Base-by-base conservation (phyloP, 139 green algal species). In the Zygnema cylindricum region DNA sequence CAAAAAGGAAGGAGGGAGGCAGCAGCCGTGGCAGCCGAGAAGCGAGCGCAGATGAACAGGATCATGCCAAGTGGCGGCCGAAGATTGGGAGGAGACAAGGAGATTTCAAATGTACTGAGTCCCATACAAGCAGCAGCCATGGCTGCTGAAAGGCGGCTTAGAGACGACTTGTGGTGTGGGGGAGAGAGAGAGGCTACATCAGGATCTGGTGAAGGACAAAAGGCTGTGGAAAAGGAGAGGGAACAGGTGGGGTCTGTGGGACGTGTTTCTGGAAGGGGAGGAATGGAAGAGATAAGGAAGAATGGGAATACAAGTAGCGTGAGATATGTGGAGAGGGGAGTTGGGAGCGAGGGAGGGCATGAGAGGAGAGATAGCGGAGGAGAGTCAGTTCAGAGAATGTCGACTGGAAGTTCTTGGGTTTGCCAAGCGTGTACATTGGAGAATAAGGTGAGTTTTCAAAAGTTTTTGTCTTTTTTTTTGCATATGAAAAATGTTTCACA, bases 111-210 rank as follows among this genome's bases (percentile, higher is more conserved):
- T 35, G 30, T 35, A 77, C 69, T 95, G 43, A 91, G 91, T n/a
- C 93, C 93, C 41, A 92, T 85, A n/a, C 88, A 94, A 88, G 93
- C 93, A 30, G 93, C 93, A 32, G 93, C 93, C 55, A 77, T 73
- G 81, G 93, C 93, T 69, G 93, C 93, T 54, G 93, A 95, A 54
- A 82, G 93, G 32, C 85, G 93, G 25, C 77, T 89, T 25, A 32
- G 71, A 21, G 93, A 94, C 75, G 92, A 95, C 76, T 0, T 91
- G n/a, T 95, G 89, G 91, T 95, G 93, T 43, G 87, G 30, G 36
- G 54, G 78, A 35, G 79, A 36, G 30, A 11, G 23, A 7, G 38
- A 21, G 16, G 22, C 22, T 63, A 36, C 32, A 36, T 63, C 63
- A 35, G 75, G 75, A 21, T 2, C 73, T n/a, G 75, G 16, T 88